These are phyloP conservation scores for Dactylellina leptospora DNA, from an alignment of 2,329 filamentous ascomycete species.

Conservation along the genomic window DNA sequence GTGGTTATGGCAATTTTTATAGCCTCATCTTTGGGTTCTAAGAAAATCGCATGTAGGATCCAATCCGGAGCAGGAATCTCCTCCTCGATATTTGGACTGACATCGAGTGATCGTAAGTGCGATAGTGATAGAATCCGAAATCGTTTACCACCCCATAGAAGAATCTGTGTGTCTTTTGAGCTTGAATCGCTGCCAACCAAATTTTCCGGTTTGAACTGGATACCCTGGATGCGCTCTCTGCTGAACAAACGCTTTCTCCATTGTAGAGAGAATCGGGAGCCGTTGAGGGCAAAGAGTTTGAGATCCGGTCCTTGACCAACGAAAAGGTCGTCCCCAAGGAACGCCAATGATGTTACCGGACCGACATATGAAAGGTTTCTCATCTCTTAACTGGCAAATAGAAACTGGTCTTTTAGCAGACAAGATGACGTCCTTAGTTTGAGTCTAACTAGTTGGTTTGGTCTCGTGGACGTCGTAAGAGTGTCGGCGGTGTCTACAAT, in stretches of 20 bases:
- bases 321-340: constrained; percentile 64
- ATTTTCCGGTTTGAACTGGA: constrained; percentile 61
- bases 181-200: constrained; percentile 20
- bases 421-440: no score
- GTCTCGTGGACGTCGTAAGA: no score
- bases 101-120: constrained; percentile 39
- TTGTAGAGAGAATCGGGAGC: constrained; percentile 54
- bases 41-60: constrained; percentile 75
- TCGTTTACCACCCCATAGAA: constrained; percentile 76
- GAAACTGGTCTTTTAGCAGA: not conserved
- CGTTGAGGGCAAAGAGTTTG: constrained; percentile 65
- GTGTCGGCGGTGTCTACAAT: no score
- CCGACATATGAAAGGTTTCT: constrained; percentile 57
- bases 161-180: constrained; percentile 59
- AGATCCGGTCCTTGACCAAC: constrained; percentile 70
- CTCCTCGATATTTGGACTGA: constrained; percentile 55
- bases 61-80: constrained; percentile 72
- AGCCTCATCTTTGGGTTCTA: constrained; percentile 58
- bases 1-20: constrained; percentile 72
- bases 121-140: constrained; percentile 63
- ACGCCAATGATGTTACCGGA: constrained; percentile 70
- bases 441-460: no score
- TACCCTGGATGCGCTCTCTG: constrained; percentile 78
- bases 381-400: constrained; percentile 19
- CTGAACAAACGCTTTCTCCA: constrained; percentile 65